A percentile compares a stretch with the other conserved stretches of the same genome.
Evolutionary conservation across 257 asterid genomes (phyloP).

Genomic region (Solanum raphanifolium): DNA sequence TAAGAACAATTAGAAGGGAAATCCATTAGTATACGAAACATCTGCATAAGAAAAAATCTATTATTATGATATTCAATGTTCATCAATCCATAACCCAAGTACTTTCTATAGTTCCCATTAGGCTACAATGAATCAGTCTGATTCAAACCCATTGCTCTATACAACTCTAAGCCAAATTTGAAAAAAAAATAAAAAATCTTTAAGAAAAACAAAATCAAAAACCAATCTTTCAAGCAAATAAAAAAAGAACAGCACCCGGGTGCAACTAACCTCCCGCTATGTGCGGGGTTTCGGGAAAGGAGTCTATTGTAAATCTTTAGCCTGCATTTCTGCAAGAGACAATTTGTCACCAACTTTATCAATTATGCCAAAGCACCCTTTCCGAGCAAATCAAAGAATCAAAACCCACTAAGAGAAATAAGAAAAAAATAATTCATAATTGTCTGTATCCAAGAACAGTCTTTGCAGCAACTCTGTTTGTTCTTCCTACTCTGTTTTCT

Average conservation of each 20-base stretch:
- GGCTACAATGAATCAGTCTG: not conserved
- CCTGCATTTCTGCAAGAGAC: no score
- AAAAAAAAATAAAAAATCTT: not conserved
- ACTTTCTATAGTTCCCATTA: not conserved
- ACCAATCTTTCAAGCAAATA: not conserved
- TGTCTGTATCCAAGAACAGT: conserved; percentile 44
- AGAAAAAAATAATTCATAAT: conserved; percentile 11
- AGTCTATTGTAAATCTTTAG: no score
- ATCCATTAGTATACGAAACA: no score
- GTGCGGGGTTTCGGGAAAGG: not conserved
- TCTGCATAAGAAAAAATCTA: not conserved
- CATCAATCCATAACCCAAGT: not conserved
- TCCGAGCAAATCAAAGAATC: not conserved
- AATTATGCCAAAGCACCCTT: not conserved
- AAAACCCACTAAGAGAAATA: not conserved
- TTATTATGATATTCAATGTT: not conserved
- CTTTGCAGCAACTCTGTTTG: conserved; percentile 30
- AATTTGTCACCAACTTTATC: no score
- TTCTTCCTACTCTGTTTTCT: conserved; percentile 20
- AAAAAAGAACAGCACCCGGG: not conserved
- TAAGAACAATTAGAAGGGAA: not conserved
- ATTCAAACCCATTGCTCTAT: not conserved
- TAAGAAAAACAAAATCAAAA: not conserved
- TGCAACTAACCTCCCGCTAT: not conserved
- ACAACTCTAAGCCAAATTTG: not conserved